Percentiles rank a stretch among this genome's conserved stretches.
Conservation (phyloP, 257 asterid genomes). For the Pogostemon cablin region DNA sequence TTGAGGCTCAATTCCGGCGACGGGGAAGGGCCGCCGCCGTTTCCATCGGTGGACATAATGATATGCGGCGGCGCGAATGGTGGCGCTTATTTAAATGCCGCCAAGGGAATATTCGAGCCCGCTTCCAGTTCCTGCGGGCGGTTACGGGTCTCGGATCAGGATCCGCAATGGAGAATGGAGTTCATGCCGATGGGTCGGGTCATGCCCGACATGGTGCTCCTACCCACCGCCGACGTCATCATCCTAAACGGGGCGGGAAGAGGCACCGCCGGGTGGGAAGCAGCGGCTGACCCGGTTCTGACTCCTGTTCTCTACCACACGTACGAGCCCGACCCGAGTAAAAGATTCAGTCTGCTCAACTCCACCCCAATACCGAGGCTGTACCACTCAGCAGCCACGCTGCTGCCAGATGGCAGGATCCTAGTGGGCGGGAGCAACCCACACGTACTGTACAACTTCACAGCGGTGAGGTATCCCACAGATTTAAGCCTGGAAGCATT, state of each 20-base stretch:
- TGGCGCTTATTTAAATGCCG: constrained; percentile 57
- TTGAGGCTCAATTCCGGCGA: constrained; percentile 36
- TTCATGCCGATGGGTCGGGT: constrained; percentile 77
- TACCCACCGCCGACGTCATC: constrained; percentile 70
- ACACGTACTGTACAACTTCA: constrained; percentile 66
- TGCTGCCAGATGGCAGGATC: constrained; percentile 77
- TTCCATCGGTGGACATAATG: constrained; percentile 59
- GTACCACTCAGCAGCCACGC: constrained; percentile 79
- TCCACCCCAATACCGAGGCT: constrained; percentile 60
- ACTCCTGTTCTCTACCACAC: constrained; percentile 64
- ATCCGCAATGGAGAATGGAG: constrained; percentile 80
- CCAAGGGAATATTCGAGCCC: constrained; percentile 35
- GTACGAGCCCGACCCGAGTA: constrained; percentile 33
- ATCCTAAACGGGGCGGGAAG: constrained; percentile 71
- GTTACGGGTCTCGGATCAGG: constrained; percentile 55
- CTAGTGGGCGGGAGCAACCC: constrained; percentile 97
- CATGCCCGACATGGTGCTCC: constrained; percentile 73
- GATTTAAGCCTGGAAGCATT: constrained; percentile 72
- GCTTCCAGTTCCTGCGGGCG: constrained; percentile 76
- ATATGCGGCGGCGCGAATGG: constrained; percentile 88
- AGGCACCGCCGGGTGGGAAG: constrained; percentile 96
- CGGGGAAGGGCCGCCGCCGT: constrained; percentile 19
- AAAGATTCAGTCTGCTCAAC: constrained; percentile 57
- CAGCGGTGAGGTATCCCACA: constrained; percentile 71
- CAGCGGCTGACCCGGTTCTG: constrained; percentile 66